A percentile compares a stretch with the other conserved stretches of the same genome.
Evolutionary conservation across 805 yeast genomes (phyloP).

Genomic region (Osmozyma mogii): DNA sequence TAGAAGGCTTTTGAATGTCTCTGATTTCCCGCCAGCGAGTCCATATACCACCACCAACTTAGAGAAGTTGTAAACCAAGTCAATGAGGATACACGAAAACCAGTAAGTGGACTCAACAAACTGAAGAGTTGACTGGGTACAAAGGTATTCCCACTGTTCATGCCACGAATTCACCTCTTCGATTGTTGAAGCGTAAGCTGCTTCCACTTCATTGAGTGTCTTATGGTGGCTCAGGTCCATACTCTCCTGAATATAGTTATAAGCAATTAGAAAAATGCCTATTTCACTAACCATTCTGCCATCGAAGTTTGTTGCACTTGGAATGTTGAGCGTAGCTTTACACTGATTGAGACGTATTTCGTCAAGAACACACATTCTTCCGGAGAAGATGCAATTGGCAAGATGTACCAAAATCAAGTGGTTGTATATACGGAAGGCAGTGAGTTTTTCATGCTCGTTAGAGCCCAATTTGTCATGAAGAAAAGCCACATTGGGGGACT

Average conservation of each 20-base stretch:
- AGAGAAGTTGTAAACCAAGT: conserved; percentile 28
- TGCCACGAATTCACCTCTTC: conserved; percentile 54
- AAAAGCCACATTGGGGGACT: conserved; percentile 16
- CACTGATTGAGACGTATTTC: conserved; percentile 52
- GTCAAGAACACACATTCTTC: conserved; percentile 57
- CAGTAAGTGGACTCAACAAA: conserved; percentile 68
- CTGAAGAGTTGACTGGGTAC: conserved; percentile 64
- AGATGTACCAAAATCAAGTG: conserved; percentile 62
- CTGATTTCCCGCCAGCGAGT: conserved; percentile 4
- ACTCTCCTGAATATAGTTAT: conserved; percentile 44
- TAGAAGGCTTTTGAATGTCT: conserved; percentile 6
- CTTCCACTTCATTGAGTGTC: conserved; percentile 12
- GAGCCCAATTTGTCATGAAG: conserved; percentile 25
- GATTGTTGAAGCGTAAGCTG: conserved; percentile 27
- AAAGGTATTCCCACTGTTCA: conserved; percentile 60
- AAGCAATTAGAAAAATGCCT: conserved; percentile 48
- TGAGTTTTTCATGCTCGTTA: conserved; percentile 43
- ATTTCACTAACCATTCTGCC: conserved; percentile 79
- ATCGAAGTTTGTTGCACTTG: conserved; percentile 67
- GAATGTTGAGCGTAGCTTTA: conserved; percentile 45
- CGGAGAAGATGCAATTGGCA: conserved; percentile 57
- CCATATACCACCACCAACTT: conserved; percentile 2
- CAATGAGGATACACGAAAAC: conserved; percentile 47
- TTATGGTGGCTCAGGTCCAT: conserved; percentile 9
- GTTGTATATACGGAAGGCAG: conserved; percentile 62